Base-by-base conservation (phyloP, 805 yeast species). In the Ascoidea tarda region DNA sequence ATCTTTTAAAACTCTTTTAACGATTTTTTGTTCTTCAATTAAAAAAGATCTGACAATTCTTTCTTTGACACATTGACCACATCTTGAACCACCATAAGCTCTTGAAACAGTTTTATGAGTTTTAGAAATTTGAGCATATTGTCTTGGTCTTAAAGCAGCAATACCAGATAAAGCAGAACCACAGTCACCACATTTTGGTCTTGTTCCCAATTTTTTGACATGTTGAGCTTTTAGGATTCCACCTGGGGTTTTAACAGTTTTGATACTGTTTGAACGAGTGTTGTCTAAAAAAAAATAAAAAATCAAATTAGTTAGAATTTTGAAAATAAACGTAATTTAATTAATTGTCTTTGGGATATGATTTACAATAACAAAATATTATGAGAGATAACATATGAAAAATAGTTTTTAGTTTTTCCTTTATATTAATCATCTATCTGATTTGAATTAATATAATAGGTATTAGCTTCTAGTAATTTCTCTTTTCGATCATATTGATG, bases 221-320 rank as follows among this genome's bases (percentile, higher is more conserved):
- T 93, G 99, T 77, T 90, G 96, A 72, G 96, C 96, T 73, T 89
- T 84, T 77, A 93, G 84, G 77, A 84, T 85, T 73, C 98, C 98
- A 83, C 99, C 99, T 77, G 99, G 99, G 78, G 99, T 93, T 87
- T 91, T 93, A 69, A 91, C 96, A 77, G 91, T 95, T 90, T 87
- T 91, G 82, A 93, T 91, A 82, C 86, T 87, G 96, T 93, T 93
- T 68, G 99, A 93, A 77, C 84, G 85, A 84, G 99, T 90, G 96
- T 93, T 93, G 96, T 89, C 95, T 87, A 67, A 58, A 59, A 28
- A 49, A 31, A 45, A 47, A 47, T 52, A 55, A 54, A 49, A 53
- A 51, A n/a, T 32, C 16, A 8, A 33, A 46, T n/a, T 51, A 53
- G 65, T 63, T 60, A 58, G 61, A 32, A 16, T 6, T 38, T 21